Evolutionary conservation across 345 rosid genomes (phyloP), one percentile per base, ranked within the genome.

Genomic region (Lumnitzera littorea): DNA sequence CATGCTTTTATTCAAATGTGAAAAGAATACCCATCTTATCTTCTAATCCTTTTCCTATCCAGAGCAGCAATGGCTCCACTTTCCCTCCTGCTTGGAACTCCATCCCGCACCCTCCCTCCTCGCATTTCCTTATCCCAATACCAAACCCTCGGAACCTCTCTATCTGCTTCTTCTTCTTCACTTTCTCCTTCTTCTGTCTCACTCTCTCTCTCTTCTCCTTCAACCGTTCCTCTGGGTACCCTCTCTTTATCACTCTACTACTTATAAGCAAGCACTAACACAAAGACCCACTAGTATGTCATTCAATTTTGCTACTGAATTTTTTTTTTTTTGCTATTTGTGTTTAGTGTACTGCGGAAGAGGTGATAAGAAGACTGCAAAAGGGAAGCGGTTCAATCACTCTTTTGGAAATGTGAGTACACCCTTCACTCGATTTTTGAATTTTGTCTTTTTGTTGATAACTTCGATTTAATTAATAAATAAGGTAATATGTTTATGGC

Each of bases 331-430:
- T 3, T 23, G 24, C 57, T 1, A 46, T 14, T 46, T 13, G 41
- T 53, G 50, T 47, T 9, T 76, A 85, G 98, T 92, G 58, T 77
- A 77, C 57, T 87, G 96, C 58, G 96, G 98, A 8, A 65, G 98
- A 69, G 98, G 96, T 48, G 96, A 92, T 72, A 82, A 66, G 76
- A 89, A 85, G 74, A 89, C 98, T 12, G 87, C 73, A 13, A 92
- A 70, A 67, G 98, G 98, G 51, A 92, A 92, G 81, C 91, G 98
- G 15, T 92, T 92, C 72, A 82, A 75, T 53, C 96, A 89, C 78
- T 92, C 96, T 6, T 92, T 82, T 46, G 98, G 98, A 51, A 92
- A 92, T 70, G 98, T 92, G 62, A 81, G 82, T 75, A 5, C n/a
- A 8, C 17, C 50, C 6, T 55, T 27, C 9, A 0, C 15, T 56